Percentiles rank a stretch among this genome's conserved stretches.
phyloP scores from a whole-genome alignment of 257 asterid genomes.

The Nicotiana tomentosiformis region DNA sequence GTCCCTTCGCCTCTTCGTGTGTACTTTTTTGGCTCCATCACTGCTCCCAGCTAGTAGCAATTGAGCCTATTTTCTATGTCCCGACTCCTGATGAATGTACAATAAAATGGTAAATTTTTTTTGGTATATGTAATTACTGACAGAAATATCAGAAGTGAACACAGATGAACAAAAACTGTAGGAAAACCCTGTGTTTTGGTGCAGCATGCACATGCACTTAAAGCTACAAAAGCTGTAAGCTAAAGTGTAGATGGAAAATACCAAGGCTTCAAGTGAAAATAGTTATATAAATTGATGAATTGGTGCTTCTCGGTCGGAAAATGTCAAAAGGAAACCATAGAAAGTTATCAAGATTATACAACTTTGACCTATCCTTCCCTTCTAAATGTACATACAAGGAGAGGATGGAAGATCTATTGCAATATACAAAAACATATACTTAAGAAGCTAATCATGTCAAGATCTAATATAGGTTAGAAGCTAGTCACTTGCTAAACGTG shows the following conservation, averaged over 20 bases:
- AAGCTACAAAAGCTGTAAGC: too few species aligned
- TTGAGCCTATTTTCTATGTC: too few species aligned
- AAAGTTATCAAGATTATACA: constrained; percentile 17
- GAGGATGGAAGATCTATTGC: constrained; percentile 13
- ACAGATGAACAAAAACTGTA: too few species aligned
- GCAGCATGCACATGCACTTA: background rate
- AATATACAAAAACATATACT: constrained; percentile 5
- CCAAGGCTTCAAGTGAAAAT: too few species aligned
- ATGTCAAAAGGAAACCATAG: constrained; percentile 8
- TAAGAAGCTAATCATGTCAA: constrained; percentile 12
- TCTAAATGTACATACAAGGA: constrained; percentile 19
- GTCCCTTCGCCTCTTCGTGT: too few species aligned
- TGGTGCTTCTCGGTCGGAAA: background rate
- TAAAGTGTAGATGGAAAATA: too few species aligned
- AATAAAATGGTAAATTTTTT: too few species aligned
- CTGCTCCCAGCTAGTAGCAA: too few species aligned
- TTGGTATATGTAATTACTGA: too few species aligned
- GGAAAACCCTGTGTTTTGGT: background rate
- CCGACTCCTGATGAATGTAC: too few species aligned
- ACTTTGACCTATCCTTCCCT: constrained; percentile 16
- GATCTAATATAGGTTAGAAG: constrained; percentile 8
- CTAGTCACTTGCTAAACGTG: background rate
- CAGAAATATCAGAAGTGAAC: background rate
- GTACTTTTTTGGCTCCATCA: too few species aligned
- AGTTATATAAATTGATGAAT: background rate